Evolutionary conservation across 2,329 filamentous ascomycete species (phyloP).

Genomic region (Alternaria conjuncta): DNA sequence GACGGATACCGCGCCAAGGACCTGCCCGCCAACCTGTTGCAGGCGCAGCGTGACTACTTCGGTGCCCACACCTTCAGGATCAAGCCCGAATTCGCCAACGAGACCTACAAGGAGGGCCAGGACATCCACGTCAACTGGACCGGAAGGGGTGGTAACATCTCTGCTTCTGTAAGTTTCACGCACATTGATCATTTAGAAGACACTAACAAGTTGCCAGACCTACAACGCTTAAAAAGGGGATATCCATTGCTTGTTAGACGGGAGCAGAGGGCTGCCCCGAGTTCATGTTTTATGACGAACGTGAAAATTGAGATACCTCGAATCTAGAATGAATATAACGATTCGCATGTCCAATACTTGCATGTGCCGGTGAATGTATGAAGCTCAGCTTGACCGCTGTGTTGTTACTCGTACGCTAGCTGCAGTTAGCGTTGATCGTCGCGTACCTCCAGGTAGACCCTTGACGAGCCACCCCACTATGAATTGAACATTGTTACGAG

Average conservation of each 20-base stretch:
- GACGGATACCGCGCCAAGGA: conserved; percentile 98
- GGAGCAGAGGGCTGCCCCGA: conserved; percentile 22
- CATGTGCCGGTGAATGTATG: not conserved
- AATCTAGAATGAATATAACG: conserved; percentile 33
- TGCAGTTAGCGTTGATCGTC: conserved; percentile 2
- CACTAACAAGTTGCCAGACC: conserved; percentile 56
- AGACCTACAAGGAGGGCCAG: conserved; percentile 81
- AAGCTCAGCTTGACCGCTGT: conserved; percentile 2
- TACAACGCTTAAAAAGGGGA: conserved; percentile 79
- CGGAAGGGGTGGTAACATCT: conserved; percentile 94
- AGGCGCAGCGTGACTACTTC: conserved; percentile 99
- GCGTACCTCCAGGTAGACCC: conserved; percentile 1
- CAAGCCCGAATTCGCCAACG: conserved; percentile 61
- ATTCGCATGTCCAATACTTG: conserved; percentile 16
- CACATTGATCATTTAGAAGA: not conserved
- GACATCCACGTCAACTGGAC: conserved; percentile 99
- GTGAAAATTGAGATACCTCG: conserved; percentile 23
- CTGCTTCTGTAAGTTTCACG: conserved; percentile 67
- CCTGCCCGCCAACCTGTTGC: conserved; percentile 95
- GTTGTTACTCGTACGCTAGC: conserved; percentile 11
- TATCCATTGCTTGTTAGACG: conserved; percentile 18
- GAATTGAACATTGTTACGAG: not conserved
- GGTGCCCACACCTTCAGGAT: conserved; percentile 67
- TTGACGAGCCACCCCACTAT: conserved; percentile 8
- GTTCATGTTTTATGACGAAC: conserved; percentile 11